These are phyloP conservation scores for Tricholoma flavovirens DNA, from an alignment of 768 basidiomycete genomes.

Conservation along the genomic window DNA sequence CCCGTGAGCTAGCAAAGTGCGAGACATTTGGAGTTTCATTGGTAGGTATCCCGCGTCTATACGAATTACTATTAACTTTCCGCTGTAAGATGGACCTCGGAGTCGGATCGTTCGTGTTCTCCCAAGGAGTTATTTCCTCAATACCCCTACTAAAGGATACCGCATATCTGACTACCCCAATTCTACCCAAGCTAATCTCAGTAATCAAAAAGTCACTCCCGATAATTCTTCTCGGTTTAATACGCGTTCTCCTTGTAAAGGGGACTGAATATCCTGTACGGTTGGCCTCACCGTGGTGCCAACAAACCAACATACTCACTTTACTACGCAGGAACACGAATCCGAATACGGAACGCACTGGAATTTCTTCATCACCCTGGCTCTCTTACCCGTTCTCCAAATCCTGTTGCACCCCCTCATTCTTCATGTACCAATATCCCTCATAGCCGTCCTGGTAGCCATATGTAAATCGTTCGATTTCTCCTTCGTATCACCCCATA, in stretches of 20 bases:
- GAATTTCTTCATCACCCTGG: constrained; percentile 98
- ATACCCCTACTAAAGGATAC: constrained; percentile 70
- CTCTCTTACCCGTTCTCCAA: constrained; percentile 69
- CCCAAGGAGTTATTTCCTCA: constrained; percentile 89
- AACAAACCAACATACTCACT: not conserved
- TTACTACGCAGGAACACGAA: constrained; percentile 66
- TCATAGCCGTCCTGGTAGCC: constrained; percentile 58
- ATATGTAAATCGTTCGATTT: constrained; percentile 35
- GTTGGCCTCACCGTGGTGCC: constrained; percentile 1
- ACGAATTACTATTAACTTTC: constrained; percentile 2
- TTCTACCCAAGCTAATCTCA: constrained; percentile 44
- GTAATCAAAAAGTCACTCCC: constrained; percentile 59
- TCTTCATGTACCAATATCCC: constrained; percentile 45
- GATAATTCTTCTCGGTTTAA: constrained; percentile 63
- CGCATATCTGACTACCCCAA: constrained; percentile 40
- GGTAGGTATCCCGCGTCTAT: constrained; percentile 38
- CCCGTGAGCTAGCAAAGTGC: constrained; percentile 82
- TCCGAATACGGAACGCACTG: constrained; percentile 96
- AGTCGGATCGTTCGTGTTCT: constrained; percentile 96
- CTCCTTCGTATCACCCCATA: not conserved
- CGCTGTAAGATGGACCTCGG: constrained; percentile 87
- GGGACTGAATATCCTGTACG: constrained; percentile 89
- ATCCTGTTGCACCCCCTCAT: constrained; percentile 66
- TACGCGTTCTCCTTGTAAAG: constrained; percentile 83
- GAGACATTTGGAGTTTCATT: constrained; percentile 94